These are phyloP conservation scores for Diversispora eburnea DNA, from an alignment of 192 early-diverging fungal genomes.

Conservation along the genomic window DNA sequence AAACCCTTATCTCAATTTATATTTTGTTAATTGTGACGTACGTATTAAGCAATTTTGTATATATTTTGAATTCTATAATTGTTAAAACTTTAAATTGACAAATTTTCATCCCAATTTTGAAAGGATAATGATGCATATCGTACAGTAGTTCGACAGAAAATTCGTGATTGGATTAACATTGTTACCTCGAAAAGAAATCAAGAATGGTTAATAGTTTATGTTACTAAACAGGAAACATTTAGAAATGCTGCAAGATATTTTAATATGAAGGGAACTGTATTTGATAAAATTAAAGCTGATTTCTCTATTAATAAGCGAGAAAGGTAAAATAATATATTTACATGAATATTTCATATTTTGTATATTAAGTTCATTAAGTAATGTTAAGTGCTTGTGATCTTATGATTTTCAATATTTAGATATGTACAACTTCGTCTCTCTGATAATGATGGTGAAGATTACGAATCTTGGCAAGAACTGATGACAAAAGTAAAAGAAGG, in stretches of 20 bases:
- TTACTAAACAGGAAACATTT: conserved; percentile 51
- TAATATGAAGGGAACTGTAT: conserved; percentile 62
- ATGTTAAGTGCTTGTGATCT: not conserved
- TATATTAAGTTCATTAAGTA: not conserved
- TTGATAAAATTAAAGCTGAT: conserved; percentile 85
- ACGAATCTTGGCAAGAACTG: conserved; percentile 69
- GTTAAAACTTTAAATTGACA: not conserved
- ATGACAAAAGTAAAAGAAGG: conserved; percentile 71
- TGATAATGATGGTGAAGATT: conserved; percentile 51
- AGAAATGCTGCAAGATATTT: conserved; percentile 55
- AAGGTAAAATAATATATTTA: conserved; percentile 36
- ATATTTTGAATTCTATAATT: not conserved
- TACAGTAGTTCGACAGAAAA: conserved; percentile 56
- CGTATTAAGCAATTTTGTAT: not conserved
- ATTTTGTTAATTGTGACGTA: conserved; percentile 78
- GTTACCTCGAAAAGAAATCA: conserved; percentile 76
- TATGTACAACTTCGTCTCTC: conserved; percentile 48
- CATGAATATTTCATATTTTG: not conserved
- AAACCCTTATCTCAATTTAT: conserved; percentile 73
- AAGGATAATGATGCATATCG: conserved; percentile 81
- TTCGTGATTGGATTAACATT: conserved; percentile 74
- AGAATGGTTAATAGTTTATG: conserved; percentile 85
- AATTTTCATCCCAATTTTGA: conserved; percentile 11
- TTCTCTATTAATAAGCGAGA: conserved; percentile 67
- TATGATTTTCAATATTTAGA: conserved; percentile 24